These are phyloP conservation scores for Usnea hakonensis DNA, from an alignment of 495 filamentous ascomycete species.

Conservation along the genomic window DNA sequence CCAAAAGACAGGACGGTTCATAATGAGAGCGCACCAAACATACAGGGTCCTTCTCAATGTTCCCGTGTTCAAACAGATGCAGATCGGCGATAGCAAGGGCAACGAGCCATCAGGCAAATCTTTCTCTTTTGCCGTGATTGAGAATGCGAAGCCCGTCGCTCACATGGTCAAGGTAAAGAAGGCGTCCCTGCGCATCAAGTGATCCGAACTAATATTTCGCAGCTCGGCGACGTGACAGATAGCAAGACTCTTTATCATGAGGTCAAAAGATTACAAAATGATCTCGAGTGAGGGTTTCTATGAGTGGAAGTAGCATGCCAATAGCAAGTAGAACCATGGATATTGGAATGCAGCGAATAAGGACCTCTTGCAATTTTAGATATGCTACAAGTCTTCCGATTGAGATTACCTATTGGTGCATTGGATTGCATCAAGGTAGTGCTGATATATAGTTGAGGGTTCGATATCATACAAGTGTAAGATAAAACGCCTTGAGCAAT, in stretches of 20 bases:
- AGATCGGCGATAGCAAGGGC: conserved; percentile 52
- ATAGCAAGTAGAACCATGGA: neutral
- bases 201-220: conserved; percentile 21
- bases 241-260: conserved; percentile 37
- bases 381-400: neutral
- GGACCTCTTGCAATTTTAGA: neutral
- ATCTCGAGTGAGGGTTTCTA: neutral
- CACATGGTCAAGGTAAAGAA: conserved; percentile 63
- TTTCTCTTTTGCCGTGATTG: conserved; percentile 55
- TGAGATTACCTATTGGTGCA: neutral
- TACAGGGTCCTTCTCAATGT: conserved; percentile 83
- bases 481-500: neutral
- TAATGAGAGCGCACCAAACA: conserved; percentile 82
- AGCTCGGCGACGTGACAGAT: conserved; percentile 39
- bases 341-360: neutral
- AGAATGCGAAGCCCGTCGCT: conserved; percentile 48
- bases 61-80: conserved; percentile 63
- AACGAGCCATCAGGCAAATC: conserved; percentile 45
- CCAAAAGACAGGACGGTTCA: conserved; percentile 53
- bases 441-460: neutral
- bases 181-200: conserved; percentile 1
- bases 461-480: neutral
- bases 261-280: conserved; percentile 30
- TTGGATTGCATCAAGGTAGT: neutral
- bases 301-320: neutral